Evolutionary conservation across 179 eudicot species (phyloP), one percentile per base, ranked within the genome.

Genomic region (Drosera spatulata): DNA sequence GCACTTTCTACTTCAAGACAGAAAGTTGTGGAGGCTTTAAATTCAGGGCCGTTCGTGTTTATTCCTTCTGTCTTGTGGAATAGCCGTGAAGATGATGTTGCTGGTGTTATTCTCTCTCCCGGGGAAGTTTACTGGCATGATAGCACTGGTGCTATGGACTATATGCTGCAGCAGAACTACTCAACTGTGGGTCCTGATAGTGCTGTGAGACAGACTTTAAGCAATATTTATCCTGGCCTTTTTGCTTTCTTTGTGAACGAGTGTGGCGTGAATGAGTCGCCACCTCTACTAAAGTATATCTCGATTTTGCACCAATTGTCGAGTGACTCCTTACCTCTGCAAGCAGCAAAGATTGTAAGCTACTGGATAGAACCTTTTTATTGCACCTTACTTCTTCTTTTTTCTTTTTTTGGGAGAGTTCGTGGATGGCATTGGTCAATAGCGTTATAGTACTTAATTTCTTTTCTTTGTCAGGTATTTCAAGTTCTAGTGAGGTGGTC

Each of bases 81-180:
- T 46, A 69, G 53, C 56, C 71, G 56, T 50, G 88, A 88, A 56
- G 91, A 86, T 75, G 70, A 73, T 78, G 87, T 80, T 45, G 45
- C 80, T 69, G 99, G 99, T 66, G 62, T 56, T 41, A 71, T 93
- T 14, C 65, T 83, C 10, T 80, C 91, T 68, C 85, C 87, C 50
- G 72, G 64, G 51, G 94, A 86, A 56, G 99, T 89, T 11, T 85
- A 81, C 72, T 93, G 99, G 99, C 74, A 75, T 66, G 99, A 93
- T 71, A 63, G 69, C 15, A 79, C 87, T 44, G 90, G 86, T 76
- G 84, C 81, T 50, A 45, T 75, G 62, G 79, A 77, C 64, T 68
- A 61, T 71, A 73, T 66, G 54, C 74, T 73, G 75, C 62, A 75
- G 41, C 64, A 46, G 61, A 44, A 50, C 62, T 66, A 67, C 13